Conservation (phyloP, 2,329 filamentous ascomycete genomes). For the Fusarium tuaranense region DNA sequence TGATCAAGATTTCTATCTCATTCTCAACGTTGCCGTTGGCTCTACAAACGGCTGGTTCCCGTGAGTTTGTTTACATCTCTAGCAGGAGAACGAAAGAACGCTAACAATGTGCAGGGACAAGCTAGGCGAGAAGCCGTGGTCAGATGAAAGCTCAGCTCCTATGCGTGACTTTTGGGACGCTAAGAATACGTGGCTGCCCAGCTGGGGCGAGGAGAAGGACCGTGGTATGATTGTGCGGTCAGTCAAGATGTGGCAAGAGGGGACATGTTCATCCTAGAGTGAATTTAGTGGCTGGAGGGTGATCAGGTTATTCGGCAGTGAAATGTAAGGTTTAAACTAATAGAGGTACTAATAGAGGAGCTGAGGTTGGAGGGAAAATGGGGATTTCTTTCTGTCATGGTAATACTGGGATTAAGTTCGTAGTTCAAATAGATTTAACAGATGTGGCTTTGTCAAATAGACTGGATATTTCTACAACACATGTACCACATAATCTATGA, state of each 20-base stretch:
- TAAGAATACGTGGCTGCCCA: conserved; percentile 54
- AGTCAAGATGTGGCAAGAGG: conserved; percentile 59
- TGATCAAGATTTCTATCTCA: conserved; percentile 61
- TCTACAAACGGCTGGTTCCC: conserved; percentile 60
- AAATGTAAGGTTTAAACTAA: neutral
- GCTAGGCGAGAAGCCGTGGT: conserved; percentile 58
- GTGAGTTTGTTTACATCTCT: conserved; percentile 38
- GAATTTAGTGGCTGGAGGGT: neutral
- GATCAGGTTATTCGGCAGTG: neutral
- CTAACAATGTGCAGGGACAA: conserved; percentile 47
- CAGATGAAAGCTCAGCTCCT: conserved; percentile 52
- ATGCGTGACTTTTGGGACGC: conserved; percentile 56
- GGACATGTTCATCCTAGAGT: conserved; percentile 31
- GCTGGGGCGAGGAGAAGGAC: conserved; percentile 44
- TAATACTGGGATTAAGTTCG: neutral
- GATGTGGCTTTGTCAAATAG: neutral
- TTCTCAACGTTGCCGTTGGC: conserved; percentile 63
- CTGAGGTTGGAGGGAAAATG: neutral
- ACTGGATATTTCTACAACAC: neutral
- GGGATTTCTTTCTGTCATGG: neutral
- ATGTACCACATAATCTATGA: accelerated
- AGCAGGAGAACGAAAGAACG: neutral
- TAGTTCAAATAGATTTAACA: neutral
- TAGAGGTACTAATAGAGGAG: neutral
- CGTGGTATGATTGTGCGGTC: conserved; percentile 57